These are phyloP conservation scores for Alectoria sarmentosa DNA, from an alignment of 495 filamentous ascomycete species.

Conservation along the genomic window DNA sequence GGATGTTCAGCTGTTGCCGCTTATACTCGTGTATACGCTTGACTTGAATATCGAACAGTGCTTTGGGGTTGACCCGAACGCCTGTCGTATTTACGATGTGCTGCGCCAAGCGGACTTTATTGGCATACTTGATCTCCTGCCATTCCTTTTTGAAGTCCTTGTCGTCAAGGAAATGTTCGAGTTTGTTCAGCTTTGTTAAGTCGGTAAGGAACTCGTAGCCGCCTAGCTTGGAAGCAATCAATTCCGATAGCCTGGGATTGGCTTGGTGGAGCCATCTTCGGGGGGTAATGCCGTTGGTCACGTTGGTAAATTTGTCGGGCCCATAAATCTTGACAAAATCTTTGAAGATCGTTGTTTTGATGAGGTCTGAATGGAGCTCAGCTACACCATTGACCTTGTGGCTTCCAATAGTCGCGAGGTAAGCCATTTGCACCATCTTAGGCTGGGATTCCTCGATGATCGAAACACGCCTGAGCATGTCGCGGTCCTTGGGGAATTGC, in stretches of 20 bases:
- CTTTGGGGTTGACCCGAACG: slow-evolving; percentile 74
- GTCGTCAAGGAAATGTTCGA: slow-evolving; percentile 76
- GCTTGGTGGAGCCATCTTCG: slow-evolving; percentile 96
- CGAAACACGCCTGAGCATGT: slow-evolving; percentile 76
- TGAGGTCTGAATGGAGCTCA: slow-evolving; percentile 92
- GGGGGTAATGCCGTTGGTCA: slow-evolving; percentile 96
- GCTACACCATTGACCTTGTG: slow-evolving; percentile 99
- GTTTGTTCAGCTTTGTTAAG: slow-evolving; percentile 71
- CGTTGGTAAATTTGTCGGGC: slow-evolving; percentile 94
- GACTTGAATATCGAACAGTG: slow-evolving; percentile 94
- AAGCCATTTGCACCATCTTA: slow-evolving; percentile 98
- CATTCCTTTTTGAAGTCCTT: slow-evolving; percentile 86
- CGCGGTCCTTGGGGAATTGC: slow-evolving; percentile 80
- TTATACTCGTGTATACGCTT: slow-evolving; percentile 99
- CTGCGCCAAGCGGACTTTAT: slow-evolving; percentile 77
- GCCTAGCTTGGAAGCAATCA: slow-evolving; percentile 85
- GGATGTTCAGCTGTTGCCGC: slow-evolving; percentile 97
- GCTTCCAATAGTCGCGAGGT: slow-evolving; percentile 88
- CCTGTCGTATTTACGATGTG: slow-evolving; percentile 74
- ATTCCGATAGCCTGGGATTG: slow-evolving; percentile 83
- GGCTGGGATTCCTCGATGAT: slow-evolving; percentile 96
- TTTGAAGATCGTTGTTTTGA: slow-evolving; percentile 98
- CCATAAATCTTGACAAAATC: slow-evolving; percentile 94
- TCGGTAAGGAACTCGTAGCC: slow-evolving; percentile 81
- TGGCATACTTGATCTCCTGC: slow-evolving; percentile 78